Conservation (phyloP, 2,329 filamentous ascomycete genomes). For the Elsinoe australis region DNA sequence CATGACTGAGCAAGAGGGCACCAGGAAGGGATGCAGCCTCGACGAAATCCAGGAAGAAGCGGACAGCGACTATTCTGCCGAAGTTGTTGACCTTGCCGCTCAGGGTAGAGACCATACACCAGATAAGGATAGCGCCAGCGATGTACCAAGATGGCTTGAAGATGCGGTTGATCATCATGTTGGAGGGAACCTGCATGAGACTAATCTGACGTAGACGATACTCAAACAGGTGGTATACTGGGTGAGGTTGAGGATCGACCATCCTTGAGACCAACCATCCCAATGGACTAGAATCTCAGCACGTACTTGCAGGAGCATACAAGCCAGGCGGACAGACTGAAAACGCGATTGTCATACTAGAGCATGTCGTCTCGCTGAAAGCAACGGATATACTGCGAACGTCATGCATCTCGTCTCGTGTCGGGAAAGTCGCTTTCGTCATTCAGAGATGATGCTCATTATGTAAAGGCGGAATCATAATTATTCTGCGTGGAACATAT, state of each 20-base stretch:
- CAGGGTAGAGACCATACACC: slow-evolving; percentile 35
- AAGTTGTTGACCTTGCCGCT: slow-evolving; percentile 32
- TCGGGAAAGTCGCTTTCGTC: too few relatives aligned
- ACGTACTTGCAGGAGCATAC: too few relatives aligned
- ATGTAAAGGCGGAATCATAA: too few relatives aligned
- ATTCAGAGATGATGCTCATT: too few relatives aligned
- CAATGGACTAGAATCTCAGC: too few relatives aligned
- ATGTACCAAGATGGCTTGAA: slow-evolving; percentile 35
- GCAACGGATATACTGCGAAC: too few relatives aligned
- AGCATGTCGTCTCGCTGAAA: too few relatives aligned
- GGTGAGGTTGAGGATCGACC: slow-evolving; percentile 45
- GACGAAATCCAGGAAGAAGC: slow-evolving; percentile 36
- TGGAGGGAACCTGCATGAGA: slow-evolving; percentile 38
- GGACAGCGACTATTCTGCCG: slow-evolving; percentile 31
- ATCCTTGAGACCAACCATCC: too few relatives aligned
- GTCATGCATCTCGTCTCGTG: too few relatives aligned
- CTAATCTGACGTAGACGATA: slow-evolving; percentile 55
- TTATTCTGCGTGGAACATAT: too few relatives aligned
- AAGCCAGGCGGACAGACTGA: too few relatives aligned
- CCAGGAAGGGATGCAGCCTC: slow-evolving; percentile 38
- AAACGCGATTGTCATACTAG: too few relatives aligned
- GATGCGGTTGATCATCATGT: slow-evolving; percentile 39
- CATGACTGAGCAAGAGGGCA: slow-evolving; percentile 33
- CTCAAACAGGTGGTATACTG: slow-evolving; percentile 48
- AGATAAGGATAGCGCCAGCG: slow-evolving; percentile 32